phyloP scores from a whole-genome alignment of 2,329 filamentous ascomycete genomes.

The Curvularia spicifera region DNA sequence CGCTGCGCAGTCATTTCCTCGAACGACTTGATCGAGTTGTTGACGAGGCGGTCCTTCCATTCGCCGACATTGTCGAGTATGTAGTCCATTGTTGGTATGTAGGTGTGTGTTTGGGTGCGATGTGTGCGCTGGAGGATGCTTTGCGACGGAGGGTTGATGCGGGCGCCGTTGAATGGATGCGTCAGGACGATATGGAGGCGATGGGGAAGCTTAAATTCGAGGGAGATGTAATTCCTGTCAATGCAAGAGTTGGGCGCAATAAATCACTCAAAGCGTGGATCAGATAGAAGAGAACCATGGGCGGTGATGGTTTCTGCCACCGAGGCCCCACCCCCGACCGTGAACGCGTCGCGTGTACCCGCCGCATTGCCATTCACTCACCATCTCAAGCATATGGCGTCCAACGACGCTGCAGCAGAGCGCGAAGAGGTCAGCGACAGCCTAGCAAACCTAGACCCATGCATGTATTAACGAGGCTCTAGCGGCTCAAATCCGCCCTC shows the following conservation, averaged over 20 bases:
- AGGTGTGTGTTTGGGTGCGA: constrained; percentile 1
- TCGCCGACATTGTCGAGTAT: constrained; percentile 36
- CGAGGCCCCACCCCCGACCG: constrained; percentile 25
- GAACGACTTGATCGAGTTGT: constrained; percentile 54
- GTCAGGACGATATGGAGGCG: not conserved
- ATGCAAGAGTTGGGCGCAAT: constrained; percentile 4
- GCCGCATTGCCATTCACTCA: constrained; percentile 6
- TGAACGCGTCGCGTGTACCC: constrained; percentile 31
- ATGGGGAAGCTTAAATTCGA: not conserved
- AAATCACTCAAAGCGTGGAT: constrained; percentile 20
- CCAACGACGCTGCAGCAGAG: constrained; percentile 32
- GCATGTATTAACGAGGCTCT: constrained; percentile 7
- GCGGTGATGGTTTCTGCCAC: constrained; percentile 18
- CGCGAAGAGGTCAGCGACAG: constrained; percentile 40
- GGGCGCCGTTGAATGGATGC: not conserved
- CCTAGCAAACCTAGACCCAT: not conserved
- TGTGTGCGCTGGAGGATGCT: not conserved
- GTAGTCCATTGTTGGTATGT: constrained; percentile 25
- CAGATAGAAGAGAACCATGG: constrained; percentile 16
- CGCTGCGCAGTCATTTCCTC: constrained; percentile 53
- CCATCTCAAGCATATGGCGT: constrained; percentile 31
- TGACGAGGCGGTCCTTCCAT: constrained; percentile 47
- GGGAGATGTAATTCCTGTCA: not conserved
- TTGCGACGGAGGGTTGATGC: not conserved
- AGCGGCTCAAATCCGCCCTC: constrained; percentile 58